A percentile compares a stretch with the other conserved stretches of the same genome.
These are phyloP conservation scores for Monilinia fructigena DNA, from an alignment of 2,329 filamentous ascomycete genomes.

Conservation along the genomic window DNA sequence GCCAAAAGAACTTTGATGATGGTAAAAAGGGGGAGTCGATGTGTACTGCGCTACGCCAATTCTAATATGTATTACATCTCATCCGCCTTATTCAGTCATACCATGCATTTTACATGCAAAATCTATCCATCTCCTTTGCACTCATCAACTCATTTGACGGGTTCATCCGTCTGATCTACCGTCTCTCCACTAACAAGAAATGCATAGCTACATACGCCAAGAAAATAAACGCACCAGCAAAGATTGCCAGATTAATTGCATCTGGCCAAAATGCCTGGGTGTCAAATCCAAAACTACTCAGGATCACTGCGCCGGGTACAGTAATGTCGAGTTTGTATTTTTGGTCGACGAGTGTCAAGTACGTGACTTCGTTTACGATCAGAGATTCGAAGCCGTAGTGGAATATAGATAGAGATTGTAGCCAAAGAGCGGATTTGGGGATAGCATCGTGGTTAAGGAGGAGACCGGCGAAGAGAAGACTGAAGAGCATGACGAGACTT, in stretches of 20 bases:
- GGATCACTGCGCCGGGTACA: slow-evolving; percentile 87
- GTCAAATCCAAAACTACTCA: slow-evolving; percentile 93
- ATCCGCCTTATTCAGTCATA: not conserved
- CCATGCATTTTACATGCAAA: slow-evolving; percentile 9
- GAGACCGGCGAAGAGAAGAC: slow-evolving; percentile 87
- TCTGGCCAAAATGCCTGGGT: slow-evolving; percentile 84
- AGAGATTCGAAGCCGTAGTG: slow-evolving; percentile 96
- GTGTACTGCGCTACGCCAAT: not conserved
- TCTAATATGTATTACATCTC: slow-evolving; percentile 15
- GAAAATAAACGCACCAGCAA: slow-evolving; percentile 79
- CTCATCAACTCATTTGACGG: not conserved
- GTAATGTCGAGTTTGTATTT: slow-evolving; percentile 97
- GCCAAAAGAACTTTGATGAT: not conserved
- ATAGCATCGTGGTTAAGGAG: slow-evolving; percentile 94
- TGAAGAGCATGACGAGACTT: slow-evolving; percentile 96
- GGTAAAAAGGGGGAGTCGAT: slow-evolving; percentile 4
- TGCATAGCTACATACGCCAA: slow-evolving; percentile 93
- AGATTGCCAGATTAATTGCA: slow-evolving; percentile 75
- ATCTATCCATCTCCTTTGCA: not conserved
- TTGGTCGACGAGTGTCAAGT: slow-evolving; percentile 84
- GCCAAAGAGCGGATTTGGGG: slow-evolving; percentile 78
- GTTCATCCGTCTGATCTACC: slow-evolving; percentile 47
- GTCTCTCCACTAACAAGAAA: slow-evolving; percentile 84
- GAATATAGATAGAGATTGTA: slow-evolving; percentile 94
- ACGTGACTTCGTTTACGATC: slow-evolving; percentile 94